These are phyloP conservation scores for Vaccinium vitisidaea DNA, from an alignment of 148 eudicot genomes.

Conservation along the genomic window DNA sequence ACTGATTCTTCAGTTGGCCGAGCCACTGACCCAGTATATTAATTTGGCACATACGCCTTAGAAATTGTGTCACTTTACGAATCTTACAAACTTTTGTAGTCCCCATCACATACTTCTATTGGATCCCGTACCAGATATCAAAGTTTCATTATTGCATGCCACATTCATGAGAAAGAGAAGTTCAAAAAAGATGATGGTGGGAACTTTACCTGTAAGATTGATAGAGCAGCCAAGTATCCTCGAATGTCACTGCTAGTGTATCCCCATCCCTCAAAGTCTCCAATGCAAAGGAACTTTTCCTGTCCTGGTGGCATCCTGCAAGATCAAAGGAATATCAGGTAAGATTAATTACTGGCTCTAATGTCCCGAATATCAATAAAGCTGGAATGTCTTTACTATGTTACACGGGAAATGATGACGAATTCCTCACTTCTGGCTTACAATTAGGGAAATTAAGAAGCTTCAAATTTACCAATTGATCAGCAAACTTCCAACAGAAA, in stretches of 20 bases:
- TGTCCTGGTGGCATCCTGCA: conserved; percentile 45
- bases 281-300: conserved; percentile 52
- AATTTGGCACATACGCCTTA: background rate
- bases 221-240: conserved; percentile 55
- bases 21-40: background rate
- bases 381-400: background rate
- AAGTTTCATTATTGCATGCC: background rate
- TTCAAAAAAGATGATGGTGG: background rate
- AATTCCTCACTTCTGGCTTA: background rate
- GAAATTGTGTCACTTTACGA: background rate
- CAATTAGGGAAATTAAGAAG: background rate
- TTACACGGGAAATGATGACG: background rate
- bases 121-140: background rate
- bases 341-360: background rate
- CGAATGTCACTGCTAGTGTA: conserved; percentile 51
- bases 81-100: background rate
- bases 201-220: conserved; percentile 56
- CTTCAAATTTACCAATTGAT: background rate
- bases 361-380: background rate
- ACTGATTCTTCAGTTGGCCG: background rate
- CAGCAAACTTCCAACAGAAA: background rate
- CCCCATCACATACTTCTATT: background rate
- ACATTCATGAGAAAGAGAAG: background rate
- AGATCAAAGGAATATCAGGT: background rate
- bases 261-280: conserved; percentile 61